A percentile compares a stretch with the other conserved stretches of the same genome.
These are phyloP conservation scores for Cryptosporidium ryanae DNA, from an alignment of 169 alveolate species.

Conservation along the genomic window DNA sequence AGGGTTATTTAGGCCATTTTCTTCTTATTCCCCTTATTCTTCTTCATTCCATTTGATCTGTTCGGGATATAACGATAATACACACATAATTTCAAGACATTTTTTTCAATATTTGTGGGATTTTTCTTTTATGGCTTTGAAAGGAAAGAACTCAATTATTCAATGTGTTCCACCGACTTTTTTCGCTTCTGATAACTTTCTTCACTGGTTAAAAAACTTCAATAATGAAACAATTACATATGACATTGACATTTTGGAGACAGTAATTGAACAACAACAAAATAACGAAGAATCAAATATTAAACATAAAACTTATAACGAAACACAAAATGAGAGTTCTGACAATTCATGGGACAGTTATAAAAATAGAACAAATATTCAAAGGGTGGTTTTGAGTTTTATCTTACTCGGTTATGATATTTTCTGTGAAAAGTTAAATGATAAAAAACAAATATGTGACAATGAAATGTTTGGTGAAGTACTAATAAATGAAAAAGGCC, in stretches of 20 bases:
- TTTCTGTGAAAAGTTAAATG: neutral
- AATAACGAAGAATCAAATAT: neutral
- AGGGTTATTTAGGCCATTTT: conserved; percentile 76
- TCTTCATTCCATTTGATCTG: conserved; percentile 78
- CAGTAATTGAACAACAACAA: conserved; percentile 65
- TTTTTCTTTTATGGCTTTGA: conserved; percentile 78
- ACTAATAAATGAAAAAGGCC: neutral
- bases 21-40: conserved; percentile 79
- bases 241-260: conserved; percentile 47
- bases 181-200: conserved; percentile 67
- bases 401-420: conserved; percentile 14
- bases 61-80: conserved; percentile 77
- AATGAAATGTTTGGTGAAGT: neutral
- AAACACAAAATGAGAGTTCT: neutral
- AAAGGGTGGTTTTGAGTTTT: conserved; percentile 43
- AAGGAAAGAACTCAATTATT: conserved; percentile 72
- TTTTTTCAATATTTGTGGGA: conserved; percentile 83
- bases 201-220: conserved; percentile 62
- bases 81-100: conserved; percentile 79
- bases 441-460: neutral
- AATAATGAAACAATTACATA: conserved; percentile 34
- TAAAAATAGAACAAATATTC: conserved; percentile 24
- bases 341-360: conserved; percentile 14
- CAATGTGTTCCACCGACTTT: conserved; percentile 76
- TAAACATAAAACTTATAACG: too few relatives aligned